These are phyloP conservation scores for Salix udensis DNA, from an alignment of 345 rosid genomes.

Conservation along the genomic window DNA sequence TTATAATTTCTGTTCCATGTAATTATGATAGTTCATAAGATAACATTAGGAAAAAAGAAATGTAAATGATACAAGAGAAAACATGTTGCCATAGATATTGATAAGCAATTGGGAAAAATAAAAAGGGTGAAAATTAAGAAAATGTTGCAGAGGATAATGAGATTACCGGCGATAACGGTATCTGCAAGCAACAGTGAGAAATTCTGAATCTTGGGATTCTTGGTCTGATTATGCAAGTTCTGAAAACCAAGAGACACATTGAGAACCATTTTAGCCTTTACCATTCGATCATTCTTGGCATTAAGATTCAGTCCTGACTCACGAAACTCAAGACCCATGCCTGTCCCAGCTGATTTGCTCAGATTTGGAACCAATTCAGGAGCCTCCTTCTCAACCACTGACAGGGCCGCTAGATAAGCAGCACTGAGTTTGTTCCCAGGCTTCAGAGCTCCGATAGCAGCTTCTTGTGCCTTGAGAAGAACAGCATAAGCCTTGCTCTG, in stretches of 20 bases:
- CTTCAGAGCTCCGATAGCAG: constrained; percentile 64
- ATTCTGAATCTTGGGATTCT: constrained; percentile 52
- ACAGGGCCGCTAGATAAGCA: constrained; percentile 65
- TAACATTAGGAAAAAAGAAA: not conserved
- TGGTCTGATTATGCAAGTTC: constrained; percentile 55
- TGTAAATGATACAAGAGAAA: not conserved
- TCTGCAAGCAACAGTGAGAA: constrained; percentile 79
- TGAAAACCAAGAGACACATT: constrained; percentile 87
- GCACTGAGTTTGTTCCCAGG: constrained; percentile 59
- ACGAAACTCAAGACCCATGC: constrained; percentile 89
- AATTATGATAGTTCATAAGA: not conserved
- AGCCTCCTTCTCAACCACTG: constrained; percentile 69
- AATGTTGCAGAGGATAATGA: not conserved
- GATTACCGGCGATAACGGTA: constrained; percentile 54
- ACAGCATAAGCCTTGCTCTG: constrained; percentile 81
- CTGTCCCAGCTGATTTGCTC: constrained; percentile 89
- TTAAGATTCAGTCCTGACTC: constrained; percentile 75
- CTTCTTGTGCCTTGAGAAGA: constrained; percentile 87
- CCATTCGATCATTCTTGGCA: constrained; percentile 65
- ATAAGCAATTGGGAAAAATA: not conserved
- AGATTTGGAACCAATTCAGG: constrained; percentile 67
- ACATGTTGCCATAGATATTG: not conserved
- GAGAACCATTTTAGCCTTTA: constrained; percentile 65
- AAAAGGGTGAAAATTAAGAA: not conserved
- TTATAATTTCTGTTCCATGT: not conserved